Conservation (phyloP, 2,329 filamentous ascomycete species). For the Alternaria gansuensis region DNA sequence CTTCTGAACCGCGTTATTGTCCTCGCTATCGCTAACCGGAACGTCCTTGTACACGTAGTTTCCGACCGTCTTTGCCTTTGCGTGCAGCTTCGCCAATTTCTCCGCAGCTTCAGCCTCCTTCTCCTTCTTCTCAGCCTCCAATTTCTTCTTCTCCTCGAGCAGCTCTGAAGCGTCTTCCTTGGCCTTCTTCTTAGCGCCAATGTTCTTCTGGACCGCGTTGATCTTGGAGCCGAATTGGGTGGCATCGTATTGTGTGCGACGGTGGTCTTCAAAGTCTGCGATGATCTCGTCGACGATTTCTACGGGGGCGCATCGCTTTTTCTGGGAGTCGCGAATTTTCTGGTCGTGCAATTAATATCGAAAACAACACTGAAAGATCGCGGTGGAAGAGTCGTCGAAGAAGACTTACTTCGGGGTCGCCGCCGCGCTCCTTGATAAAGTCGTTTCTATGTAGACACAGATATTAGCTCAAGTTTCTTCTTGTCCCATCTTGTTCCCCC, state of each 20-base stretch:
- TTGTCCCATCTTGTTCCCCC: background rate
- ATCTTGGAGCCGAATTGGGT: constrained; percentile 85
- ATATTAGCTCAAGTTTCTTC: constrained; percentile 23
- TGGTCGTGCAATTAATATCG: constrained; percentile 1
- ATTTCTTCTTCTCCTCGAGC: constrained; percentile 76
- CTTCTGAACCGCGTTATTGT: constrained; percentile 80
- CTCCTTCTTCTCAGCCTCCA: constrained; percentile 84
- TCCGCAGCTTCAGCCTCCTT: constrained; percentile 76
- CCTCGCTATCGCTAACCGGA: constrained; percentile 84
- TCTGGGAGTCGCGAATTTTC: constrained; percentile 90
- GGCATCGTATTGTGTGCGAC: constrained; percentile 78
- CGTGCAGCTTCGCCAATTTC: constrained; percentile 77
- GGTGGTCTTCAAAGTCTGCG: constrained; percentile 83
- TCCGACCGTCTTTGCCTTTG: constrained; percentile 84
- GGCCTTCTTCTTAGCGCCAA: constrained; percentile 86
- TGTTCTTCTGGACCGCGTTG: constrained; percentile 89
- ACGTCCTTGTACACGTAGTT: constrained; percentile 93
- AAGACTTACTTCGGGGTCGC: constrained; percentile 73
- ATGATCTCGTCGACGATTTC: constrained; percentile 92
- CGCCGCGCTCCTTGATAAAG: constrained; percentile 78
- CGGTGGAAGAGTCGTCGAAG: background rate
- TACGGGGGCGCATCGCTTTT: constrained; percentile 79
- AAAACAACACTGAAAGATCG: background rate
- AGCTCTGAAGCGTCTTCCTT: constrained; percentile 88
- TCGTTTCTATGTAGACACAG: constrained; percentile 55